phyloP scores from a whole-genome alignment of 345 rosid genomes.

The Dipteronia sinensis region DNA sequence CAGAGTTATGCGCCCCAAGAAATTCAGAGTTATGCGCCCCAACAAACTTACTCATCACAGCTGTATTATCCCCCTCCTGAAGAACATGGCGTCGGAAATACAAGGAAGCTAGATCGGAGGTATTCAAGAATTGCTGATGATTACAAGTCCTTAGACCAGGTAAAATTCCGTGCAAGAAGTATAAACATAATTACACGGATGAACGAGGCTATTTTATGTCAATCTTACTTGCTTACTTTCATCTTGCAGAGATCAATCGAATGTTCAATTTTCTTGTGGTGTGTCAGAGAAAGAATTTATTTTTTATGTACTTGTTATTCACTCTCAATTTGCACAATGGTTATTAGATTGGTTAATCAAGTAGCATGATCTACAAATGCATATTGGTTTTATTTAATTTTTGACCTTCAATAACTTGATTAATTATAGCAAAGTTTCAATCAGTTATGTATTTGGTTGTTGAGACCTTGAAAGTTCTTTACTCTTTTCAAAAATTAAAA shows the following conservation, averaged over 20 bases:
- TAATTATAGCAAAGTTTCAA: background rate
- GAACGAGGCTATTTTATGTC: background rate
- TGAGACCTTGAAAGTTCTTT: background rate
- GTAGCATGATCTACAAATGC: background rate
- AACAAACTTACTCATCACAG: constrained; percentile 34
- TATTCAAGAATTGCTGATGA: constrained; percentile 77
- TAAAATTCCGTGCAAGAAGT: constrained; percentile 20
- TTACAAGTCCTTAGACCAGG: constrained; percentile 82
- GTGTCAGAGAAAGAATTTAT: no score
- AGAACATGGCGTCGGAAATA: constrained; percentile 25
- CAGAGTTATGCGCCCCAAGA: constrained; percentile 46
- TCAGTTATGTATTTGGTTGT: background rate
- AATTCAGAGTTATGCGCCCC: constrained; percentile 39
- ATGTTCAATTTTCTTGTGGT: background rate
- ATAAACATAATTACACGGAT: background rate
- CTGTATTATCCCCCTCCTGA: constrained; percentile 40
- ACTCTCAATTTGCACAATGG: background rate
- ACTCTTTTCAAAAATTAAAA: background rate
- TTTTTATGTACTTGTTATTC: no score
- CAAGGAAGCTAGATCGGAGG: constrained; percentile 64
- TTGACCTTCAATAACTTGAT: background rate
- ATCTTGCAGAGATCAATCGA: background rate
- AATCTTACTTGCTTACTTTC: background rate
- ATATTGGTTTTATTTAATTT: background rate
- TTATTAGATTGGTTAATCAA: background rate